Evolutionary conservation across 1,284 basidiomycete species (phyloP).

Genomic region (Boletus hoseneyae): DNA sequence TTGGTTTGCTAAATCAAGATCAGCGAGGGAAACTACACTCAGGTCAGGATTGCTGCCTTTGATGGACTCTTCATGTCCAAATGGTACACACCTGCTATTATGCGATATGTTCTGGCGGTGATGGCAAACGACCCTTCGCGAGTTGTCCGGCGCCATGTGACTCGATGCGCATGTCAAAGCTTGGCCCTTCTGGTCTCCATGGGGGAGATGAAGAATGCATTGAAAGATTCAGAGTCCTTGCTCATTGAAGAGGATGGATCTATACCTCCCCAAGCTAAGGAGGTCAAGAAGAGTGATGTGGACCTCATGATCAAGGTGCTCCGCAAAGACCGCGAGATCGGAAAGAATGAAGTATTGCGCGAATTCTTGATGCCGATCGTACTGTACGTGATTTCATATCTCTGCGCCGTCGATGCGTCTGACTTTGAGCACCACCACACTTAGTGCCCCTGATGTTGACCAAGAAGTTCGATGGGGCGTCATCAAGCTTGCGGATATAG

Average conservation of each 20-base stretch:
- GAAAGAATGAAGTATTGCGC: slow-evolving; percentile 77
- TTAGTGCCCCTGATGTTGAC: slow-evolving; percentile 71
- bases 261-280: slow-evolving; percentile 63
- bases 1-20: slow-evolving; percentile 15
- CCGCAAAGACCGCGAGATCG: slow-evolving; percentile 81
- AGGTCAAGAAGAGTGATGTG: slow-evolving; percentile 76
- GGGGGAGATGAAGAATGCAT: slow-evolving; percentile 79
- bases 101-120: slow-evolving; percentile 89
- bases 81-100: slow-evolving; percentile 80
- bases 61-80: slow-evolving; percentile 91
- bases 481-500: slow-evolving; percentile 88
- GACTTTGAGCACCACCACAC: slow-evolving; percentile 8
- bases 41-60: slow-evolving; percentile 89
- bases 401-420: slow-evolving; percentile 2
- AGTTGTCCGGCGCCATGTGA: slow-evolving; percentile 80
- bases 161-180: slow-evolving; percentile 83
- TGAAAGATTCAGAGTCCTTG: slow-evolving; percentile 72
- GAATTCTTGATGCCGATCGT: slow-evolving; percentile 79
- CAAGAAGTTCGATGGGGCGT: slow-evolving; percentile 88
- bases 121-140: slow-evolving; percentile 86
- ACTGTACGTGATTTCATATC: slow-evolving; percentile 51
- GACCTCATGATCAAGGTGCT: slow-evolving; percentile 79
- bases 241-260: slow-evolving; percentile 86
- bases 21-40: slow-evolving; percentile 91
- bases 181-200: slow-evolving; percentile 85